These are phyloP conservation scores for Paecilomyces sp. DNA, from an alignment of 2,329 filamentous ascomycete genomes.

Conservation along the genomic window DNA sequence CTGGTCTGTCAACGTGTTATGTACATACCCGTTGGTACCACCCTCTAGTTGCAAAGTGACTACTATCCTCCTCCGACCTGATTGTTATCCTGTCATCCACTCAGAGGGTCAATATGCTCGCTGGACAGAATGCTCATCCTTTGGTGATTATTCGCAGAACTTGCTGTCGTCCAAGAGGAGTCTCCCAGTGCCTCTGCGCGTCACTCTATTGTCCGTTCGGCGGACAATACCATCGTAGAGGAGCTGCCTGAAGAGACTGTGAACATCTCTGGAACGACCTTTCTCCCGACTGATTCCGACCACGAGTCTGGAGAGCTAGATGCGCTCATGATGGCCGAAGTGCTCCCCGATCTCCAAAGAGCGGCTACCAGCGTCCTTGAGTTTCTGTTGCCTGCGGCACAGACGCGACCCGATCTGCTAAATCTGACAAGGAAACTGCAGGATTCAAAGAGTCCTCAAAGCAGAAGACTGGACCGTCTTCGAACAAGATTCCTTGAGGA, in stretches of 20 bases:
- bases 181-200: neutral
- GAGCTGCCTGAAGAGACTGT: constrained; percentile 17
- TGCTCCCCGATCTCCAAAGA: constrained; percentile 30
- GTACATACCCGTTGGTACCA: neutral
- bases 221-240: neutral
- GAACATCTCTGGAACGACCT: constrained; percentile 29
- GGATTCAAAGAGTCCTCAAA: constrained; percentile 19
- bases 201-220: neutral
- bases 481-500: constrained; percentile 16
- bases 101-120: neutral
- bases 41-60: neutral
- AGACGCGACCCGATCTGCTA: constrained; percentile 18
- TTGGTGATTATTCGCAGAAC: neutral
- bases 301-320: constrained; percentile 24
- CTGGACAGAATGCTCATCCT: neutral
- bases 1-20: neutral
- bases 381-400: constrained; percentile 24
- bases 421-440: constrained; percentile 22
- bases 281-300: constrained; percentile 21
- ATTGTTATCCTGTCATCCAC: neutral
- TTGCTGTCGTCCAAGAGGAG: neutral
- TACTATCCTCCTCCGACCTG: neutral
- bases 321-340: constrained; percentile 28
- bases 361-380: constrained; percentile 27
- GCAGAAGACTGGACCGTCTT: constrained; percentile 18